phyloP scores from a whole-genome alignment of 2,329 filamentous ascomycete species.

The Colletotrichum orchidophilum region DNA sequence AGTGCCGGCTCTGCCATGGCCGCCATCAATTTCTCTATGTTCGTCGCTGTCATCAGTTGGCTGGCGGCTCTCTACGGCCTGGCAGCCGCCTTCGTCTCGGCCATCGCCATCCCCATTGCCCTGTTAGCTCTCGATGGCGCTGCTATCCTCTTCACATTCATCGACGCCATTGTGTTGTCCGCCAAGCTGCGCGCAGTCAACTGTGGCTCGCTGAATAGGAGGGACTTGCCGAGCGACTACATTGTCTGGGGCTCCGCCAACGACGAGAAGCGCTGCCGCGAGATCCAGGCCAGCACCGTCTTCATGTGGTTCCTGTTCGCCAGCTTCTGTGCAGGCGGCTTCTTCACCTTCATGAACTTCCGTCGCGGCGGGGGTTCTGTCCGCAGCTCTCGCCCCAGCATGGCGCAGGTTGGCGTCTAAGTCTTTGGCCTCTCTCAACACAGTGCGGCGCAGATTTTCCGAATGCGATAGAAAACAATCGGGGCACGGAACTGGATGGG shows the following conservation, averaged over 20 bases:
- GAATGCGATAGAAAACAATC: not conserved
- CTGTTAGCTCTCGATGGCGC: constrained; percentile 66
- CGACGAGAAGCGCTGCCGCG: constrained; percentile 73
- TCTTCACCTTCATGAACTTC: constrained; percentile 64
- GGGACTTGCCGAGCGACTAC: constrained; percentile 53
- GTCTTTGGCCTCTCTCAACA: not conserved
- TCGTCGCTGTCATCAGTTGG: constrained; percentile 74
- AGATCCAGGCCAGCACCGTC: constrained; percentile 77
- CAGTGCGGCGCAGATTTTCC: not conserved
- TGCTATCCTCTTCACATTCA: constrained; percentile 75
- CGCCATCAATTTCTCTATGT: constrained; percentile 74
- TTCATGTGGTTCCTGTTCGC: constrained; percentile 85
- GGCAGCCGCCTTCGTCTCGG: constrained; percentile 62
- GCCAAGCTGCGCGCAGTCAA: constrained; percentile 75
- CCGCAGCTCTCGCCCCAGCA: constrained; percentile 56
- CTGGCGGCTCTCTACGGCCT: constrained; percentile 72
- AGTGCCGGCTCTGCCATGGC: constrained; percentile 52
- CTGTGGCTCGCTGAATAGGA: constrained; percentile 59
- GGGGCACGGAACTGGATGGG: not conserved
- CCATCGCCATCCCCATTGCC: constrained; percentile 60
- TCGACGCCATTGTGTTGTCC: constrained; percentile 75
- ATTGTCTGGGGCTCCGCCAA: constrained; percentile 71
- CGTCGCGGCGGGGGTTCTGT: constrained; percentile 58
- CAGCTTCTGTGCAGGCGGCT: constrained; percentile 65
- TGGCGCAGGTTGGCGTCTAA: constrained; percentile 66